Evolutionary conservation across 1,284 basidiomycete species (phyloP).

Genomic region (Heterobasidion parviporum): DNA sequence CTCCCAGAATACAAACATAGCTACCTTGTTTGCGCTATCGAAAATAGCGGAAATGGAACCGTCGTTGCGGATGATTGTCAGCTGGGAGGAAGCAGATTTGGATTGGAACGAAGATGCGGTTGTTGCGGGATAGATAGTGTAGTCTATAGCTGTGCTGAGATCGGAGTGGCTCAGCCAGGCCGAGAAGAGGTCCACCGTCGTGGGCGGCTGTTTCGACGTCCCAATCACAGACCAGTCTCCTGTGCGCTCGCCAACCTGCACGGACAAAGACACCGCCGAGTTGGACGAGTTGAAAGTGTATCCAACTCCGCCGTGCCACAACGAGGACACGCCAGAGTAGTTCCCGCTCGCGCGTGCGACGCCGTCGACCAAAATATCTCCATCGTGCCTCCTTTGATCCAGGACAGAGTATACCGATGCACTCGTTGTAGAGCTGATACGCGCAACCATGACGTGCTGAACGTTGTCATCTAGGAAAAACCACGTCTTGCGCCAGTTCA

Average conservation of each 20-base stretch:
- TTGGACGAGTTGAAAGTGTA: conserved; percentile 29
- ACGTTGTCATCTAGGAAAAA: conserved; percentile 53
- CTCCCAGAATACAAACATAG: conserved; percentile 41
- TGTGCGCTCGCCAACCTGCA: conserved; percentile 33
- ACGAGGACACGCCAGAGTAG: conserved; percentile 22
- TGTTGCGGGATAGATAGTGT: conserved; percentile 42
- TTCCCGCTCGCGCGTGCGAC: conserved; percentile 19
- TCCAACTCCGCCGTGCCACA: conserved; percentile 49
- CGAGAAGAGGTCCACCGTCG: conserved; percentile 46
- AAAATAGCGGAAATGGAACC: conserved; percentile 31
- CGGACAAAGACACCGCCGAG: conserved; percentile 24
- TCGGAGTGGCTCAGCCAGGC: conserved; percentile 41
- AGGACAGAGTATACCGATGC: conserved; percentile 46
- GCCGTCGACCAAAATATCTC: conserved; percentile 33
- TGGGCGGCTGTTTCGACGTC: conserved; percentile 39
- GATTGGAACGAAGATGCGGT: conserved; percentile 21
- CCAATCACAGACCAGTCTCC: conserved; percentile 52
- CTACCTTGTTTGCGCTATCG: conserved; percentile 28
- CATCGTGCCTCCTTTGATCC: conserved; percentile 39
- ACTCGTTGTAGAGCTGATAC: conserved; percentile 30
- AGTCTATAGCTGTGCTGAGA: conserved; percentile 28
- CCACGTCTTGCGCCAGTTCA: conserved; percentile 54
- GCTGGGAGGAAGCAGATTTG: conserved; percentile 9
- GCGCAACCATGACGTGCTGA: conserved; percentile 45
- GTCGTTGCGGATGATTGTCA: conserved; percentile 34